Percentiles rank a stretch among this genome's conserved stretches.
These are phyloP conservation scores for Pythium phragmiticola DNA, from an alignment of 352 stramenopile genomes.

Conservation along the genomic window DNA sequence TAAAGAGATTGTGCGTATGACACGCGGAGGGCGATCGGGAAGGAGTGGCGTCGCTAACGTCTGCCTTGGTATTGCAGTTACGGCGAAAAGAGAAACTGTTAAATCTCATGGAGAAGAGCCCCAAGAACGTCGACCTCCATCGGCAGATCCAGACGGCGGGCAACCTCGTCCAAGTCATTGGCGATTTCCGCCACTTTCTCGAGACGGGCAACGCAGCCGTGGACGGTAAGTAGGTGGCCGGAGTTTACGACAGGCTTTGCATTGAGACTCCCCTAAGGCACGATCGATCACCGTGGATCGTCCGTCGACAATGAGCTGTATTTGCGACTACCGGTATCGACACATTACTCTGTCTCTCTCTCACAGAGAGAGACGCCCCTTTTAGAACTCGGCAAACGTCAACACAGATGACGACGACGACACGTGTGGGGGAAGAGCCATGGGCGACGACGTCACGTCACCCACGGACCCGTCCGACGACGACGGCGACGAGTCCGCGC, in stretches of 20 bases:
- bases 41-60: neutral
- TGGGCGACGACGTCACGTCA: constrained; percentile 31
- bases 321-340: constrained; percentile 5
- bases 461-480: constrained; percentile 36
- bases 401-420: constrained; percentile 11
- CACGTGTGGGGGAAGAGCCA: neutral
- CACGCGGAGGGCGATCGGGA: neutral
- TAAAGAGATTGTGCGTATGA: constrained; percentile 75
- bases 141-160: constrained; percentile 84
- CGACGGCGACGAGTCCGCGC: constrained; percentile 29
- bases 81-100: constrained; percentile 81
- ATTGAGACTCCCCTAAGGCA: too few relatives aligned
- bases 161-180: constrained; percentile 80
- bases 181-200: constrained; percentile 81
- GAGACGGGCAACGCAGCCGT: constrained; percentile 43
- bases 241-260: neutral
- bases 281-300: too few relatives aligned
- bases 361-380: neutral
- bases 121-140: constrained; percentile 83
- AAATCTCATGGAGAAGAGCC: constrained; percentile 83
- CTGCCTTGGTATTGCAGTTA: constrained; percentile 38
- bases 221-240: constrained; percentile 16
- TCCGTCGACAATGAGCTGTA: neutral
- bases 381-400: constrained; percentile 44
- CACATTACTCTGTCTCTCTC: neutral